Base-by-base conservation (phyloP, 1,284 basidiomycete genomes). In the Malassezia arunalokei region DNA sequence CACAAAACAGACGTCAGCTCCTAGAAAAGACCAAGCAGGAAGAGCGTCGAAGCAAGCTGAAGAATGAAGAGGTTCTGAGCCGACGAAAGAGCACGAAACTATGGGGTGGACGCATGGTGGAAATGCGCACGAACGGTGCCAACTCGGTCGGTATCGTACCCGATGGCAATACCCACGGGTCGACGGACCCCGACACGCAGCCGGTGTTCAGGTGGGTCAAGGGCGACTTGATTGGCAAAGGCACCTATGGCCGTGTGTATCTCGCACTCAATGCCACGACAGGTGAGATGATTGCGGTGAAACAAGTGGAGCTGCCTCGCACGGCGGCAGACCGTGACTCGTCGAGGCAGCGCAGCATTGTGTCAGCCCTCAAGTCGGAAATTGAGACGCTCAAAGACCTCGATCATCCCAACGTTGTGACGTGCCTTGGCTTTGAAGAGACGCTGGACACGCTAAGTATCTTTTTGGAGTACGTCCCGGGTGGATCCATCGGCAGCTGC, bases 231-330 rank as follows among this genome's bases (percentile, higher is more conserved):
- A 95, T 98, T 61, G 94, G 94, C 39, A 89, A 87, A 68, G 94
- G 94, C 24, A 94, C 90, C 4, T 99, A 91, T 68, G 92, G 92
- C 6, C 82, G 86, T 45, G 94, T 98, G 29, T 98, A 95, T 69
- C 82, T 96, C 44, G 94, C 89, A 15, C 78, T 98, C 58, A 98
- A 98, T 73, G 88, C 87, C n/a, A 92, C 88, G 1, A 95, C 91
- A 0, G 92, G 92, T 51, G 92, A 98, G 75, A 92, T 96, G 86
- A 91, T 98, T 64, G 94, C 94, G 6, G 94, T 99, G 62, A 99
- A 99, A 76, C 94, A 99, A 76, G 94, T 99, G 44, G 92, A 96
- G 74, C 80, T 92, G 53, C 91, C 92, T 1, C 82, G 83, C 45
- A 92, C 89, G 1, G 82, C 83, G 11, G 86, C 84, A 64, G 92